Base-by-base conservation (phyloP, 768 basidiomycete species). In the Leucogyrophana mollusca region DNA sequence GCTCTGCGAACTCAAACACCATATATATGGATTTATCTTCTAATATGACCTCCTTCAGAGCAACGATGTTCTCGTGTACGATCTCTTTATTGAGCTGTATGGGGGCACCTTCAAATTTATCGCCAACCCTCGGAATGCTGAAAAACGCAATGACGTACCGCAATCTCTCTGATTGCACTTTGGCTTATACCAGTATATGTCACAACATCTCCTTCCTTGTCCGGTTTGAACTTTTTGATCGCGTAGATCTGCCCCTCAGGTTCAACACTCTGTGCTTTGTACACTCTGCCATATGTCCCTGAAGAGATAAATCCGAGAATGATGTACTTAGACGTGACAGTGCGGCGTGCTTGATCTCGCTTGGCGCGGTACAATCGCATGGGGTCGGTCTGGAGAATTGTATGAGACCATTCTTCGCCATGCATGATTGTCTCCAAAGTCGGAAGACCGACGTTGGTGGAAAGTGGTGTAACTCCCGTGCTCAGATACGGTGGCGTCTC, bases 171-270 rank as follows among this genome's bases (percentile, higher is more conserved):
- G 56, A 93, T 91, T 4, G 95, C 96, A 67, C 92, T 95, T 70
- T 99, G 96, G 64, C 91, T 94, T 56, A 99, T 93, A 2, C 95
- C 96, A 9, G 95, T 97, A 64, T 98, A 99, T 0, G 93, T 93
- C 42, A 87, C 71, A 1, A 94, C 84, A 60, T 98, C 96, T 17
- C 95, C 95, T 70, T 99, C 96, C 67, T 98, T 98, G 76, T 99
- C 96, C 0, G 95, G 96, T 62, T 99, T 99, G 75, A 98, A 98
- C 67, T 98, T 99, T 76, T 99, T 99, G 72, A 99, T 98, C 5
- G 96, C 96, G 56, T 94, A 87, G 38, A 95, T 77, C 52, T 71
- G 74, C 2, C 75, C 80, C 34, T 85, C 83, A 3, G 81, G 76
- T 10, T 84, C 87, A 37, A 79, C 72, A 58, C 86, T 87, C 59